Evolutionary conservation across 148 eudicot species (phyloP).

Genomic region (Vaccinium vitisidaea): DNA sequence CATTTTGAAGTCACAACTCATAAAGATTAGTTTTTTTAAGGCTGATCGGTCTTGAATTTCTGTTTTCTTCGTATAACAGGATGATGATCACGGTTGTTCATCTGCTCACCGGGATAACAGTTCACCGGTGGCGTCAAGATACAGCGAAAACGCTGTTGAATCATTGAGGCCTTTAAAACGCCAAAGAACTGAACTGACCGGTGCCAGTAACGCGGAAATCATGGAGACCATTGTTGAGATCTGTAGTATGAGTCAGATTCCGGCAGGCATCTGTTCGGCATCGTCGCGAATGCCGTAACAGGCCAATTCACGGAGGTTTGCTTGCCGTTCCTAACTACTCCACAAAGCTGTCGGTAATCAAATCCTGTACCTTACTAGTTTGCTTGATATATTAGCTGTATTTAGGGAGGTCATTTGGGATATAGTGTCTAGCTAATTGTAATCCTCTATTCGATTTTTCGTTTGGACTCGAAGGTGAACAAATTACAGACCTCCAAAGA

Average conservation of each 20-base stretch:
- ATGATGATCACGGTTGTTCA: constrained; percentile 23
- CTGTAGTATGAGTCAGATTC: constrained; percentile 4
- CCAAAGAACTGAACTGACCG: constrained; percentile 8
- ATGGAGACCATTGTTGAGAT: constrained; percentile 16
- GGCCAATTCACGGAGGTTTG: constrained; percentile 1
- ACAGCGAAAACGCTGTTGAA: constrained; percentile 14
- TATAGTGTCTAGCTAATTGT: neutral
- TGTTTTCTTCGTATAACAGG: constrained; percentile 19
- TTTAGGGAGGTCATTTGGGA: neutral
- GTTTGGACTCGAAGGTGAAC: neutral
- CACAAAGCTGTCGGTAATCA: neutral
- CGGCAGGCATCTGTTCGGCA: neutral
- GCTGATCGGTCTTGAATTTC: neutral
- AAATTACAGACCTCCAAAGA: neutral
- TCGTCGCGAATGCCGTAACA: neutral
- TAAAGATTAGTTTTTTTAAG: neutral
- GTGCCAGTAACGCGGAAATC: constrained; percentile 6
- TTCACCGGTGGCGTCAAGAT: neutral
- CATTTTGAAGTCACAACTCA: no score
- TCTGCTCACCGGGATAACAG: neutral
- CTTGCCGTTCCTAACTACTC: neutral
- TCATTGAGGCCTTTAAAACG: constrained; percentile 24
- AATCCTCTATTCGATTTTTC: neutral
- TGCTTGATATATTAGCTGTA: neutral
- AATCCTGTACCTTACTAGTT: neutral